Conservation (phyloP, 805 yeast species). For the Hemisphaericaspora nanyangensis region DNA sequence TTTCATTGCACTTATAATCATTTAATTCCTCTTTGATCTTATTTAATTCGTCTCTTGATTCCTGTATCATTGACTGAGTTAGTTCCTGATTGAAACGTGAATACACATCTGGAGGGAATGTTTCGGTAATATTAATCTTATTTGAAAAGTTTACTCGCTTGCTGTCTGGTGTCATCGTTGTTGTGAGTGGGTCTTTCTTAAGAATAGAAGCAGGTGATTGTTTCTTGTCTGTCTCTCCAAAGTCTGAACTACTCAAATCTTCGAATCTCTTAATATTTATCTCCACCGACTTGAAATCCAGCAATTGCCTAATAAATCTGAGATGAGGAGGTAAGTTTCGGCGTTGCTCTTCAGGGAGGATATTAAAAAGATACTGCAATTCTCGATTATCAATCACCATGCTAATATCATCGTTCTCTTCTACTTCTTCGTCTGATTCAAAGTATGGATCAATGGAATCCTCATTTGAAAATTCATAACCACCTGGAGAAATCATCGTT, state of each 20-base stretch:
- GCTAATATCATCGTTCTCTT: not conserved
- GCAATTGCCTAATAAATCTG: slow-evolving; percentile 33
- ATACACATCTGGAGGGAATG: slow-evolving; percentile 49
- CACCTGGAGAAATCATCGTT: slow-evolving; percentile 30
- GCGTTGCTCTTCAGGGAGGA: slow-evolving; percentile 19
- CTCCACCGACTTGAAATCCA: slow-evolving; percentile 28
- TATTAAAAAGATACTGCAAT: slow-evolving; percentile 20
- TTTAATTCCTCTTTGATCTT: slow-evolving; percentile 64
- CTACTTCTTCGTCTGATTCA: not conserved
- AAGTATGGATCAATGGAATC: slow-evolving; percentile 2
- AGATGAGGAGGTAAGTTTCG: slow-evolving; percentile 29
- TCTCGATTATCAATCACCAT: slow-evolving; percentile 23
- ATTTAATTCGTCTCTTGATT: slow-evolving; percentile 44
- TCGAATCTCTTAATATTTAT: slow-evolving; percentile 30
- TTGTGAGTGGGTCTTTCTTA: not conserved
- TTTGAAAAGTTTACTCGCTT: slow-evolving; percentile 44
- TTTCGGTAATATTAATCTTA: slow-evolving; percentile 46
- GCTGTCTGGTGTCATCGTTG: not conserved
- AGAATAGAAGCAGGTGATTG: not conserved
- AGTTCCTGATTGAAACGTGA: slow-evolving; percentile 51
- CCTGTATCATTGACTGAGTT: slow-evolving; percentile 48
- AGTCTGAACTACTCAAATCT: slow-evolving; percentile 12
- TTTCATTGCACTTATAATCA: slow-evolving; percentile 56
- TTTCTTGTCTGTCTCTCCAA: not conserved
- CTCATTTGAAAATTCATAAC: slow-evolving; percentile 20